Conservation (phyloP, 2,329 filamentous ascomycete species). For the Monilinia polystroma region DNA sequence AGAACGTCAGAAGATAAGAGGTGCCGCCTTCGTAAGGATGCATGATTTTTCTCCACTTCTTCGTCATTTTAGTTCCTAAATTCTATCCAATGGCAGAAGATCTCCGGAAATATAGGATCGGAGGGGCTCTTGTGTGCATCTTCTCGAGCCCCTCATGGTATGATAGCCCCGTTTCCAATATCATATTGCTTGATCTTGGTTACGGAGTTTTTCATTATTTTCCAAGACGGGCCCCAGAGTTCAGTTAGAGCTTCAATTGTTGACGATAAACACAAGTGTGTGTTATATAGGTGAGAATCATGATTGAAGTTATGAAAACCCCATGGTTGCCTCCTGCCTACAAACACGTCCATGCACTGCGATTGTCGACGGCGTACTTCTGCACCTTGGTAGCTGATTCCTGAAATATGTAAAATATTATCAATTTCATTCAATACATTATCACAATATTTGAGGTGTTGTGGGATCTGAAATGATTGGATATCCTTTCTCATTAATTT, state of each 20-base stretch:
- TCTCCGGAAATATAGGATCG: not conserved
- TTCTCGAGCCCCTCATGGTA: constrained; percentile 23
- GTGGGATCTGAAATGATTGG: too few species aligned
- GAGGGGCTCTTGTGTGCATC: too few species aligned
- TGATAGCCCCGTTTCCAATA: constrained; percentile 28
- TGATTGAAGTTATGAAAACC: not conserved
- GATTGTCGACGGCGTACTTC: constrained; percentile 5
- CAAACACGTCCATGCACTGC: constrained; percentile 13
- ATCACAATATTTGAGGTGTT: too few species aligned
- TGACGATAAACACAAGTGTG: constrained; percentile 7
- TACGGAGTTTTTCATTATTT: not conserved
- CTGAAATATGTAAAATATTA: not conserved
- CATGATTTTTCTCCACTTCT: constrained; percentile 2
- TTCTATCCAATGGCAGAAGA: constrained; percentile 15
- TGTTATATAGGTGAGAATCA: not conserved
- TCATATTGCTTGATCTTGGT: constrained; percentile 24
- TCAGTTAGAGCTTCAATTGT: constrained; percentile 24
- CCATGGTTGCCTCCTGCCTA: constrained; percentile 8
- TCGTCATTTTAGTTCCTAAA: not conserved
- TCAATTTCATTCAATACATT: not conserved
- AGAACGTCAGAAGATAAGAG: not conserved
- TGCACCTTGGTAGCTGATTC: not conserved
- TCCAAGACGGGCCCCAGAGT: constrained; percentile 27
- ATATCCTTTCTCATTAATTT: too few species aligned
- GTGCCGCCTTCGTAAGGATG: not conserved